Evolutionary conservation across 805 yeast genomes (phyloP).

Genomic region (Yarrowia porcina): DNA sequence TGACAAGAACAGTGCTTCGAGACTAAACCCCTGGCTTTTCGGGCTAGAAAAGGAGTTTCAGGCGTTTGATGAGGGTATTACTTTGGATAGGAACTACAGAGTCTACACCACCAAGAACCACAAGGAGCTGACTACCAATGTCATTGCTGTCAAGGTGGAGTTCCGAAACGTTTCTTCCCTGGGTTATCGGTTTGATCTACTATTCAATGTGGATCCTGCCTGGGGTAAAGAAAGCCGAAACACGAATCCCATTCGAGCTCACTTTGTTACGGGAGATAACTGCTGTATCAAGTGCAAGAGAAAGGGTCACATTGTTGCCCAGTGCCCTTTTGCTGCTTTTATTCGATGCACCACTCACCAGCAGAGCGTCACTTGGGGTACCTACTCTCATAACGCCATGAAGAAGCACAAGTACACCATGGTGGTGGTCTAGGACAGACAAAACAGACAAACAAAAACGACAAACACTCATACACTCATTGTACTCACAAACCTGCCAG

Average conservation of each 20-base stretch:
- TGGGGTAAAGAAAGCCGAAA: background rate
- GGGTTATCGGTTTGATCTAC: background rate
- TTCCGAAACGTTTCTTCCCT: background rate
- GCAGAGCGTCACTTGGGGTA: background rate
- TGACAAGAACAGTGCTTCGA: background rate
- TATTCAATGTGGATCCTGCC: background rate
- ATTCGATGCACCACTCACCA: background rate
- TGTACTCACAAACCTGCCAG: background rate
- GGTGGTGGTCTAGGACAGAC: background rate
- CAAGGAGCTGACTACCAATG: background rate
- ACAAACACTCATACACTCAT: background rate
- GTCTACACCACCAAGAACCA: constrained; percentile 1
- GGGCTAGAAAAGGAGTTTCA: constrained; percentile 1
- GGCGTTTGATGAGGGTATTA: background rate
- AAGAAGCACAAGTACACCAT: background rate
- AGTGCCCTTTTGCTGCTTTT: background rate
- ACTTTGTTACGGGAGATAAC: constrained; percentile 7
- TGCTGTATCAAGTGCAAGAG: constrained; percentile 15
- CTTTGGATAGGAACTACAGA: background rate
- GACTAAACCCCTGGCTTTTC: background rate
- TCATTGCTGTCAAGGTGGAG: constrained; percentile 12
- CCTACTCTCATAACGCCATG: background rate
- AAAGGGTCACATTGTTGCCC: constrained; percentile 7
- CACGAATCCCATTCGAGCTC: background rate
- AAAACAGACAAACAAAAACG: no score